Percentiles rank a stretch among this genome's conserved stretches.
These are phyloP conservation scores for Asterochloris erici DNA, from an alignment of 139 green algal species.

Conservation along the genomic window DNA sequence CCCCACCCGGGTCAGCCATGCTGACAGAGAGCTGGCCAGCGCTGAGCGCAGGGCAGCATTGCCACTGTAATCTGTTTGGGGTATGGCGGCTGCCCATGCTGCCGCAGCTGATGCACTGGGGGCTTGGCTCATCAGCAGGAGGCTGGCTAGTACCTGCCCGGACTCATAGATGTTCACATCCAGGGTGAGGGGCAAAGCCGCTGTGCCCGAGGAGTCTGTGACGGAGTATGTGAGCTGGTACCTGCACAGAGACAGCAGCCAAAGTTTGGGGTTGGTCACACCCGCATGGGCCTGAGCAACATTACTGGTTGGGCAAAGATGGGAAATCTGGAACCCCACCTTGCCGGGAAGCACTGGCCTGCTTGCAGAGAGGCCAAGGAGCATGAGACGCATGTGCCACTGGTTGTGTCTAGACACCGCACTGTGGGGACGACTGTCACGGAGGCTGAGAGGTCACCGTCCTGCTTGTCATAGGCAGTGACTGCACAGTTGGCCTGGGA, in stretches of 20 bases:
- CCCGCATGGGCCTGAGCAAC: not conserved
- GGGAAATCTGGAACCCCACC: not conserved
- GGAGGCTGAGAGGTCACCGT: constrained; percentile 3
- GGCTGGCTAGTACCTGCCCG: not conserved
- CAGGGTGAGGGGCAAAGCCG: not conserved
- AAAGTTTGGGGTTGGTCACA: not conserved
- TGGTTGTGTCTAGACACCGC: not conserved
- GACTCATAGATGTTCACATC: not conserved
- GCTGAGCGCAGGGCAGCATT: too few species aligned
- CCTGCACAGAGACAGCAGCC: not conserved
- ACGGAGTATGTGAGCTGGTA: not conserved
- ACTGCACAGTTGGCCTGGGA: not conserved
- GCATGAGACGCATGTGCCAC: not conserved
- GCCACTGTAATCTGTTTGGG: too few species aligned
- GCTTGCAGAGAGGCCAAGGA: constrained; percentile 2
- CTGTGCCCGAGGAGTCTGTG: not conserved
- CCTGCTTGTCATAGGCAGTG: constrained; percentile 6
- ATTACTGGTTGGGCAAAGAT: not conserved
- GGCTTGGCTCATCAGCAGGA: not conserved
- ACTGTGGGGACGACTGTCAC: constrained; percentile 1
- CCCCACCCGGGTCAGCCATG: too few species aligned
- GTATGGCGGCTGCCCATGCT: too few species aligned
- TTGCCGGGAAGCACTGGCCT: not conserved
- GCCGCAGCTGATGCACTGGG: too few species aligned
- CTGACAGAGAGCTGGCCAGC: too few species aligned